phyloP scores from a whole-genome alignment of 2,329 filamentous ascomycete genomes.

The Epicoccum sorghinum region DNA sequence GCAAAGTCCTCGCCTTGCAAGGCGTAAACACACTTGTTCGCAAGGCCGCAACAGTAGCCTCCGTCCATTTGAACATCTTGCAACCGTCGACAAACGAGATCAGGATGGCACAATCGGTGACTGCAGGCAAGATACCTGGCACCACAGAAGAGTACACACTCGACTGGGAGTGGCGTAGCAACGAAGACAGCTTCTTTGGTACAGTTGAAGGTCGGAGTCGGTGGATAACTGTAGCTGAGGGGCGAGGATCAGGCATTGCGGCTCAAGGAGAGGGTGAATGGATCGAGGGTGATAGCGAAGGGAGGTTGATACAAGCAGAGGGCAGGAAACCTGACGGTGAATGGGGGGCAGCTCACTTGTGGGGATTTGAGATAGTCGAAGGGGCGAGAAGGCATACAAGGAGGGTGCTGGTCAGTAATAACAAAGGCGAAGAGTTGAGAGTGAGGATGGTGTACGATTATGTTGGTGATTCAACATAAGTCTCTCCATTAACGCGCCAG shows the following conservation, averaged over 20 bases:
- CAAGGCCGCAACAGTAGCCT: conserved; percentile 18
- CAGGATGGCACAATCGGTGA: conserved; percentile 19
- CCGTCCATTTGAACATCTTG: conserved; percentile 22
- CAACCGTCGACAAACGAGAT: conserved; percentile 18
- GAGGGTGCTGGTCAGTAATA: conserved; percentile 15
- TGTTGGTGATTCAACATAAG: conserved; percentile 3
- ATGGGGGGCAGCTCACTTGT: conserved; percentile 22
- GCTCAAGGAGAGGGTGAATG: conserved; percentile 7
- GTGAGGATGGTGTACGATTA: conserved; percentile 23
- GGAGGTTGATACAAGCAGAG: conserved; percentile 17
- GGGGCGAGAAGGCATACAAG: conserved; percentile 18
- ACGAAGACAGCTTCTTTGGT: conserved; percentile 22
- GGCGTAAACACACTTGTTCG: conserved; percentile 18
- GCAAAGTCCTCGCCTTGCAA: conserved; percentile 19
- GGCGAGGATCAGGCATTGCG: conserved; percentile 7
- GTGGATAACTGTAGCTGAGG: conserved; percentile 19
- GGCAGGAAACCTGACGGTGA: conserved; percentile 15
- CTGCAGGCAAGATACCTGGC: conserved; percentile 18
- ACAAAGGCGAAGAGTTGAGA: conserved; percentile 14
- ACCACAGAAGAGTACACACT: conserved; percentile 20
- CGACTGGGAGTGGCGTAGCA: conserved; percentile 21
- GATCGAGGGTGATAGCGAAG: conserved; percentile 18
- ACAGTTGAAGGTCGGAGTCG: conserved; percentile 18
- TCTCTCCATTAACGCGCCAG: too few species aligned
- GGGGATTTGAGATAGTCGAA: conserved; percentile 20